These are phyloP conservation scores for Ogataea hybrid DNA, from an alignment of 1,139 yeast species.

Conservation along the genomic window DNA sequence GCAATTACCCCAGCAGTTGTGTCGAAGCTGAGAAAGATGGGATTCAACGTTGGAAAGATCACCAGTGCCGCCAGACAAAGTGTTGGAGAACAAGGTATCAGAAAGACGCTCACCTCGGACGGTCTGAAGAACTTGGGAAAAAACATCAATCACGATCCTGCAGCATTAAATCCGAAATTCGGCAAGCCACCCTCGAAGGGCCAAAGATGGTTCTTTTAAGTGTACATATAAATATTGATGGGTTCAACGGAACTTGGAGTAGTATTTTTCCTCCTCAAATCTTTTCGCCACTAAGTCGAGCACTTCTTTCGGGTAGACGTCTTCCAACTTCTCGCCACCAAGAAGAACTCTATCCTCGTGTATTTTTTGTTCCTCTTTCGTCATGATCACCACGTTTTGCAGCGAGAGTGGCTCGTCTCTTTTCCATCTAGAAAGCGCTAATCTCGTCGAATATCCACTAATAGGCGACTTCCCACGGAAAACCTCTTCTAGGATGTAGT, in stretches of 20 bases:
- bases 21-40: slow-evolving; percentile 63
- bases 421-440: slow-evolving; percentile 83
- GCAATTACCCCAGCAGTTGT: slow-evolving; percentile 88
- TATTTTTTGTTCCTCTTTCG: slow-evolving; percentile 77
- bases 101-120: slow-evolving; percentile 28
- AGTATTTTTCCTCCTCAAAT: slow-evolving; percentile 72
- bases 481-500: slow-evolving; percentile 86
- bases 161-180: slow-evolving; percentile 39
- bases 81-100: slow-evolving; percentile 35
- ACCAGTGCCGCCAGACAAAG: slow-evolving; percentile 40
- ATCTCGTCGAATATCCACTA: slow-evolving; percentile 77
- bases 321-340: slow-evolving; percentile 59
- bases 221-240: slow-evolving; percentile 10
- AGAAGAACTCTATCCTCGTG: slow-evolving; percentile 75
- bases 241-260: slow-evolving; percentile 51
- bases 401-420: slow-evolving; percentile 53
- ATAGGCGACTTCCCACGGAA: slow-evolving; percentile 90
- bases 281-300: slow-evolving; percentile 59
- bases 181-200: slow-evolving; percentile 51
- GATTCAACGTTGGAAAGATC: slow-evolving; percentile 70
- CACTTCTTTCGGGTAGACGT: slow-evolving; percentile 64
- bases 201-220: slow-evolving; percentile 58
- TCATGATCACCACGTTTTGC: slow-evolving; percentile 82
- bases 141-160: slow-evolving; percentile 22
- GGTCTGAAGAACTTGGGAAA: slow-evolving; percentile 30